Base-by-base conservation (phyloP, 2,329 filamentous ascomycete species). In the Colletotrichum australisinense region DNA sequence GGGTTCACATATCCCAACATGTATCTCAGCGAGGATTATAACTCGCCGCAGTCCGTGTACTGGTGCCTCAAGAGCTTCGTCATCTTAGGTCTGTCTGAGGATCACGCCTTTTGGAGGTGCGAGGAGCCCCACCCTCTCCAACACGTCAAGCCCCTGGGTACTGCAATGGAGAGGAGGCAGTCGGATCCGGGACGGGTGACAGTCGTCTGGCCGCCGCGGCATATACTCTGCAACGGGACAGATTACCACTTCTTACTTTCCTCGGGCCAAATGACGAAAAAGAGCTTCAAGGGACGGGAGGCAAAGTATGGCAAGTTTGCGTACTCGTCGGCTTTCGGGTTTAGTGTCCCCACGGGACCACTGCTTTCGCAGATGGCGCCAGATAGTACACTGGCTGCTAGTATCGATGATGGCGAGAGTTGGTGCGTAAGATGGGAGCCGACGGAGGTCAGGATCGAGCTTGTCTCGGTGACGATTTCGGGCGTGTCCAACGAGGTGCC, bases 21-120 rank as follows among this genome's bases (percentile, higher is more conserved):
- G 81, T 88, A 84, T 73, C 82, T 87, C 80, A 80, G 81, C 69
- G 86, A 88, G 77, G 84, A 86, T 72, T 88, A 88, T 77, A 88
- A 87, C 75, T 87, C 86, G 6, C 85, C 86, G 0, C 86, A 87
- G 74, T 87, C 85, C 0, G 80, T 83, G 0, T 88, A 88, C 72
- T 87, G 86, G 86, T 83, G 83, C 22, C 75, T 87, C 67, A 88
- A 88, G 74, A 82, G 82, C 0, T 81, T 87, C 14, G 76, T 85
- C 12, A 81, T 80, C 0, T 71, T 86, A 0, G 79, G 78, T 1
- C 72, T 87, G 0, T 75, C 78, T 0, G 59, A 75, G 6, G 70
- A 74, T 0, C 79, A 86, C 65, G 74, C 78, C 0, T 88, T 88
- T 63, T 88, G 86, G 86, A 76, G 75, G 0, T 75, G 77, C 0